Conservation (phyloP, 2,329 filamentous ascomycete species). For the Tolypocladium paradoxum region DNA sequence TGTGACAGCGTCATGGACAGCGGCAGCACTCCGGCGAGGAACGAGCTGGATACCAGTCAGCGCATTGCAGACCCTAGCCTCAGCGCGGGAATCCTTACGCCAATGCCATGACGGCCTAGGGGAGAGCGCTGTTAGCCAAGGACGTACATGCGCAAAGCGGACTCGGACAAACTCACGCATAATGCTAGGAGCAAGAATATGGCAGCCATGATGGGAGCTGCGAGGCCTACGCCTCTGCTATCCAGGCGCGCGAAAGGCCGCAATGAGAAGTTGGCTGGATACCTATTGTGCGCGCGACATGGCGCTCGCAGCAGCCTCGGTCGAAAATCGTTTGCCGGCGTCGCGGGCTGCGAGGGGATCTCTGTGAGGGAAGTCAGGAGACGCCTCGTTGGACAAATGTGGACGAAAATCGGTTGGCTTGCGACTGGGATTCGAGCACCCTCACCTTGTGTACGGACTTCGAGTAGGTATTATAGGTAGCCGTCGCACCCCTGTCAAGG, state of each 20-base stretch:
- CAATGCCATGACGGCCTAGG: conserved; percentile 45
- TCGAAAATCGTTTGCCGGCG: background rate
- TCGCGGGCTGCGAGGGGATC: background rate
- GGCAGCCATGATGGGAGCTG: conserved; percentile 23
- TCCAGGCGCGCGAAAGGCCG: background rate
- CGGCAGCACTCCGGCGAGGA: conserved; percentile 83
- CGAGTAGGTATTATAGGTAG: too few species aligned
- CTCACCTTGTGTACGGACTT: background rate
- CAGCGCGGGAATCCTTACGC: conserved; percentile 31
- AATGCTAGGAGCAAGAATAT: conserved; percentile 28
- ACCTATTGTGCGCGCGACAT: background rate
- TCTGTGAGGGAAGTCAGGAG: background rate
- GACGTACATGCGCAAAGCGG: background rate
- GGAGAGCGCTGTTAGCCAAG: background rate
- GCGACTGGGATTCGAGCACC: background rate
- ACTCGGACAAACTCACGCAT: conserved; percentile 22
- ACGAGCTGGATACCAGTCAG: conserved; percentile 53
- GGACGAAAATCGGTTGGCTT: background rate
- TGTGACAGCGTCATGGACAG: conserved; percentile 80
- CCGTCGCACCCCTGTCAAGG: background rate
- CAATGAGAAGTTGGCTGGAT: background rate
- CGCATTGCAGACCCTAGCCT: background rate
- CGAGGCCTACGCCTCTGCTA: background rate
- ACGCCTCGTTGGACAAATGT: background rate
- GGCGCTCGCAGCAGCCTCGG: background rate